phyloP scores from a whole-genome alignment of 495 filamentous ascomycete species.

The Symbiotaphrina buchneri region DNA sequence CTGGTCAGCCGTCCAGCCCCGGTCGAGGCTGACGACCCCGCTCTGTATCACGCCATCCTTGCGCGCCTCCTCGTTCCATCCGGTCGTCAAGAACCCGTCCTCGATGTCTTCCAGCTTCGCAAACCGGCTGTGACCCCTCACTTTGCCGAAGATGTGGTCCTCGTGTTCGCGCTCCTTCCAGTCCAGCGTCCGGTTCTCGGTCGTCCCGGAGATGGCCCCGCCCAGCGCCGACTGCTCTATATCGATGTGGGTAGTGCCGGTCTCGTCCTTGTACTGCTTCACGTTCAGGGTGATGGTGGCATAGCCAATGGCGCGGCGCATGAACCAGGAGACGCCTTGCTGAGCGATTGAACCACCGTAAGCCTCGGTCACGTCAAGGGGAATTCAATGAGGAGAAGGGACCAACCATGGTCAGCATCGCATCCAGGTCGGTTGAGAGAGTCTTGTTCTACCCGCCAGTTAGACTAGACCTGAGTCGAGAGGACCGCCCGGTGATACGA shows the following conservation, averaged over 20 bases:
- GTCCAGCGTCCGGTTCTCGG: conserved; percentile 52
- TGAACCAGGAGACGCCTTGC: conserved; percentile 69
- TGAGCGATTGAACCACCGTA: conserved; percentile 7
- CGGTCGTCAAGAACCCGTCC: conserved; percentile 23
- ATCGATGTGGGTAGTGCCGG: conserved; percentile 43
- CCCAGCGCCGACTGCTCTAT: conserved; percentile 59
- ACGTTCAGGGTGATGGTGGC: conserved; percentile 52
- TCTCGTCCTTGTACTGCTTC: conserved; percentile 28
- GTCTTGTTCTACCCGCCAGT: conserved; percentile 68
- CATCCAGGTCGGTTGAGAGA: conserved; percentile 48
- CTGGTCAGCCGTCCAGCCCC: conserved; percentile 37
- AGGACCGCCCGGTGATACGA: too few species aligned
- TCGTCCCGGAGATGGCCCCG: conserved; percentile 48
- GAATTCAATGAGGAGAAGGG: conserved; percentile 1
- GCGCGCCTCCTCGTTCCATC: conserved; percentile 25
- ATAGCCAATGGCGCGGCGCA: conserved; percentile 49
- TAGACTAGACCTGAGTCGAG: too few species aligned
- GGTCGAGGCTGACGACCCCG: conserved; percentile 27
- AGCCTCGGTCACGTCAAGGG: neutral
- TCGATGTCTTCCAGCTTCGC: conserved; percentile 13
- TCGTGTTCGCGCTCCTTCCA: conserved; percentile 41
- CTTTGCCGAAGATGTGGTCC: conserved; percentile 63
- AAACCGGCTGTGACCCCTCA: conserved; percentile 39
- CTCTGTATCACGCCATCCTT: conserved; percentile 29
- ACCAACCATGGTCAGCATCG: conserved; percentile 41